Percentiles rank a stretch among this genome's conserved stretches.
phyloP scores from a whole-genome alignment of 768 basidiomycete species.

The Pleurotus sapidus region DNA sequence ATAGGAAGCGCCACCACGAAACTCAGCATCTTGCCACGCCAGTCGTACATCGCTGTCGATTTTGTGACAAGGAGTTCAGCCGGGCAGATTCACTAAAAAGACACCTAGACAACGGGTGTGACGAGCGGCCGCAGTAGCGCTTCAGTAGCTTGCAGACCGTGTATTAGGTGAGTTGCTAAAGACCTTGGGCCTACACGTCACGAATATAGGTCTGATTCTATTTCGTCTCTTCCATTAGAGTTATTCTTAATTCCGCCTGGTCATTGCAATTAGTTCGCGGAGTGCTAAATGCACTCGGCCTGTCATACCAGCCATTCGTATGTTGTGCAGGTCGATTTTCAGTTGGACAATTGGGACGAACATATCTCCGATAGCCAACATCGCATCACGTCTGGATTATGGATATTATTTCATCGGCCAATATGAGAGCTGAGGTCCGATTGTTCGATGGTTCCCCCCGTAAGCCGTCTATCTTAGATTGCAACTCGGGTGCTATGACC shows the following conservation, averaged over 20 bases:
- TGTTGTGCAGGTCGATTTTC: neutral
- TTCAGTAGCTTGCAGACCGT: neutral
- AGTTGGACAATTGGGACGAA: neutral
- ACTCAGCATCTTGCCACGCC: slow-evolving; percentile 68
- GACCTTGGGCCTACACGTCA: slow-evolving; percentile 1
- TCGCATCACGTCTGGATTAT: too few relatives aligned
- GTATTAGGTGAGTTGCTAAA: neutral
- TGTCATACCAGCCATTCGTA: neutral
- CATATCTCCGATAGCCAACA: neutral
- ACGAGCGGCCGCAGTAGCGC: slow-evolving; percentile 46
- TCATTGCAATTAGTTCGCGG: slow-evolving; percentile 8
- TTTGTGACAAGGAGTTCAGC: slow-evolving; percentile 77
- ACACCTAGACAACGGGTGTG: slow-evolving; percentile 80
- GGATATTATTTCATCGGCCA: too few relatives aligned
- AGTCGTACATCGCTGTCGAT: slow-evolving; percentile 65
- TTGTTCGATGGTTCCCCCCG: too few relatives aligned
- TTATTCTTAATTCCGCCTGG: slow-evolving; percentile 7
- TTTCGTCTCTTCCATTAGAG: slow-evolving; percentile 2
- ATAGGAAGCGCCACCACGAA: slow-evolving; percentile 79
- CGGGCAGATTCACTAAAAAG: slow-evolving; percentile 78
- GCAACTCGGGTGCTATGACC: too few relatives aligned
- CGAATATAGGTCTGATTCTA: neutral
- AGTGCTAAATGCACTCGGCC: neutral
- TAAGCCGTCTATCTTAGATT: too few relatives aligned
- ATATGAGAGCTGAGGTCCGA: too few relatives aligned